phyloP scores from a whole-genome alignment of 257 asterid species.

The Verbascum thapsus region DNA sequence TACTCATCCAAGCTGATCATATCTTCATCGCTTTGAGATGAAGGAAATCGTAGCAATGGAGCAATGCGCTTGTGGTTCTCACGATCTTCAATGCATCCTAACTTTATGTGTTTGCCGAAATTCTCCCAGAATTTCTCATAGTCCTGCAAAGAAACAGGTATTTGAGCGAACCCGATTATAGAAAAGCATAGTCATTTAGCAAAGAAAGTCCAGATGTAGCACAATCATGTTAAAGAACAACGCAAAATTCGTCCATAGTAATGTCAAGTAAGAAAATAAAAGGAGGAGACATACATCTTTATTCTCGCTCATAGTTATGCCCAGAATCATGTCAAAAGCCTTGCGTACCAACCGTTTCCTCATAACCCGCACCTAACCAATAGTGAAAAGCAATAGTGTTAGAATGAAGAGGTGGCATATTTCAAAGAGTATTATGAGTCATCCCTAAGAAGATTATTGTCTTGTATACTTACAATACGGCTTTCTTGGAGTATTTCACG shows the following conservation, averaged over 20 bases:
- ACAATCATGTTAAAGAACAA: conserved; percentile 13
- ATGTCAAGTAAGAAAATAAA: conserved; percentile 1
- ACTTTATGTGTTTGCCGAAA: conserved; percentile 82
- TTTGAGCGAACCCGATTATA: conserved; percentile 1
- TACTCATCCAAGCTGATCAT: conserved; percentile 93
- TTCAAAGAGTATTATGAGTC: not conserved
- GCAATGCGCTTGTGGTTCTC: conserved; percentile 98
- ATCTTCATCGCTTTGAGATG: conserved; percentile 88
- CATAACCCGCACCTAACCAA: conserved; percentile 85
- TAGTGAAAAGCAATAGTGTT: conserved; percentile 15
- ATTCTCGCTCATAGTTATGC: conserved; percentile 85
- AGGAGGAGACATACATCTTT: conserved; percentile 54
- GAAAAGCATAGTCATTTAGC: not conserved
- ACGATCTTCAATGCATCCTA: conserved; percentile 96
- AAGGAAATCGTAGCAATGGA: conserved; percentile 83
- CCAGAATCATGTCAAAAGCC: conserved; percentile 97
- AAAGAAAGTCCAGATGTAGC: conserved; percentile 11
- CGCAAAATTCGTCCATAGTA: not conserved
- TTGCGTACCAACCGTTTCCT: conserved; percentile 96
- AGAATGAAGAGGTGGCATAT: conserved; percentile 17
- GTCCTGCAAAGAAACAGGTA: conserved; percentile 54
- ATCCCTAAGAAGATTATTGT: not conserved
- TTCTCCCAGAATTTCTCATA: conserved; percentile 87
- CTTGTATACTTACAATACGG: conserved; percentile 75
- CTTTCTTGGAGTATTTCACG: conserved; percentile 99